Base-by-base conservation (phyloP, 208 protist species). In the Wallacemonas sp. region DNA sequence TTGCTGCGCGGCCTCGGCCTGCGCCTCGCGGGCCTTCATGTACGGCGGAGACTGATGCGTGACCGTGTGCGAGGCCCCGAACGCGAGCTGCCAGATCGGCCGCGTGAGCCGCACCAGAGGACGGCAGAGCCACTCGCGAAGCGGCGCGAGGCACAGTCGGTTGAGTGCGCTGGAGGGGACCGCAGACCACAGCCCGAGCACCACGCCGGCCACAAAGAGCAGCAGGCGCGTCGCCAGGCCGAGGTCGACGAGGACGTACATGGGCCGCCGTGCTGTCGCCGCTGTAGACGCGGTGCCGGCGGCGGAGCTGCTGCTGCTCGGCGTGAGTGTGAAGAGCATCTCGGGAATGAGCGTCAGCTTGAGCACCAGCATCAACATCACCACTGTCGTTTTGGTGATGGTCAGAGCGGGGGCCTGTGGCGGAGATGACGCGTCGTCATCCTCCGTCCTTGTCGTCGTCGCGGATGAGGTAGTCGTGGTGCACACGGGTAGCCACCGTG, bases 221-320 rank as follows among this genome's bases (percentile, higher is more conserved):
- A 83, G 42, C 28, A 91, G 4, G 31, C 86, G 76, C 49, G 65
- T 76, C 70, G 72, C 84, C 32, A 75, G 39, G 2, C 86, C 86
- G 3, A 88, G 67, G 23, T 87, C 81, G 12, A 79, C 82, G 33
- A 78, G 33, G 29, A 91, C 71, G 11, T 67, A 74, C 11, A 66
- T 70, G 16, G 74, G 77, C 16, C 67, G 74, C 33, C 74, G 81
- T 3, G 79, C 81, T 22, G 75, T 52, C 16, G 31, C 26, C 22
- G 48, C n/a, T 7, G 48, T 23, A 7, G 22, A 0, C 8, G 48
- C 48, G 11, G 48, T 16, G 26, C 16, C 48, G 0, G 42, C 42
- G 7, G 54, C 4, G 26, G 23, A 25, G 4, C 20, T 32, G 48
- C 44, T 67, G 61, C 33, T 81, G 70, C 57, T 86, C 44, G 16